Base-by-base conservation (phyloP, 1,284 basidiomycete genomes). In the Cutaneotrichosporon daszewskae region DNA sequence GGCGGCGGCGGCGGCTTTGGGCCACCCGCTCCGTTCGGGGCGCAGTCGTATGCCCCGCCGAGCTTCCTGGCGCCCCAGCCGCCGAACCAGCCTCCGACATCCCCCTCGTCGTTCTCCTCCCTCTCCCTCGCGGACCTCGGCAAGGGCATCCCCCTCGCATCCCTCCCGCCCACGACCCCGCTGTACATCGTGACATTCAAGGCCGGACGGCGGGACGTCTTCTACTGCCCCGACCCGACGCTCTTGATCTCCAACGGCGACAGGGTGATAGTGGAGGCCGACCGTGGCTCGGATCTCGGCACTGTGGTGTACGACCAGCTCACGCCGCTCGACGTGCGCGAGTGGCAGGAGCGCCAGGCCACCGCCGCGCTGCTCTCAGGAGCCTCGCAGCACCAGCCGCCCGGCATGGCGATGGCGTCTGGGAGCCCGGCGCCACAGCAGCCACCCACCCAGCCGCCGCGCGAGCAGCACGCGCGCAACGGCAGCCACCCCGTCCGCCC, bases 141-240 rank as follows among this genome's bases (percentile, higher is more conserved):
- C 36, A 87, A 85, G 61, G 92, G 92, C 16, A 79, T 96, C 0
- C 88, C 91, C 0, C 76, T 97, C 14, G 81, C 84, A 58, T 74
- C 82, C 23, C 81, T 98, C 23, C 83, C 89, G 0, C 72, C 83
- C 14, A 80, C 82, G 19, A 89, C 85, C 74, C 87, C 86, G n/a
- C 77, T 97, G 5, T 97, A 82, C 75, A 92, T 97, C 59, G 87
- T 97, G 58, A 87, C 95, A 64, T 98, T 98, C 77, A 97, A 97
- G 74, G 90, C 90, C 0, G 89, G 89, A 0, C 81, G 94, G 22
- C 92, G 90, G 49, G 94, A 97, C 68, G 74, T 98, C 25, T 95
- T 90, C 71, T 97, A 94, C 71, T 78, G 84, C 55, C 82, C 81
- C 3, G 83, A 88, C 58, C 73, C 79, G 16, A 67, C 74, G 8